Conservation (phyloP, 371 early-diverging fungal species). For the Sporodiniella umbellata region DNA sequence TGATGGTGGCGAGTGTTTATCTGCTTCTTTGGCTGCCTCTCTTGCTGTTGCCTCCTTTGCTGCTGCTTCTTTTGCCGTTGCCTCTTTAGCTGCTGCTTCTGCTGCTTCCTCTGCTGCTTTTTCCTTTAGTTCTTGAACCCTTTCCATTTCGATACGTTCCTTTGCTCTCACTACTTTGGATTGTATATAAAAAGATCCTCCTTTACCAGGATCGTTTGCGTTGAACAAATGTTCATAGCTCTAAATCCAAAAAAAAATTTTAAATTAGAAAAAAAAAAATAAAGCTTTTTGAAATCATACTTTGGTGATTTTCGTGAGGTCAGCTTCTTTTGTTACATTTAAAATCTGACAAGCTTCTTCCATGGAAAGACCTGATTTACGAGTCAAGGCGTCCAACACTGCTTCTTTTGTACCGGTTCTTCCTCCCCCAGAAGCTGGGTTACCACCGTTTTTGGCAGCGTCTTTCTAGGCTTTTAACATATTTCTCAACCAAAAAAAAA, state of each 20-base stretch:
- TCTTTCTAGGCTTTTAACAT: no score
- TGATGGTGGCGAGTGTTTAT: not conserved
- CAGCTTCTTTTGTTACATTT: slow-evolving; percentile 74
- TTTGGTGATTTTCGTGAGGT: slow-evolving; percentile 71
- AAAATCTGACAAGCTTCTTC: slow-evolving; percentile 94
- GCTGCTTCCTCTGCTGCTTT: slow-evolving; percentile 27
- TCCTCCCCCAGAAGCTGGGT: slow-evolving; percentile 36
- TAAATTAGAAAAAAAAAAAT: not conserved
- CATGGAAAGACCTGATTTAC: slow-evolving; percentile 81
- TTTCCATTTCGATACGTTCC: slow-evolving; percentile 88
- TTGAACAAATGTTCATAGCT: slow-evolving; percentile 89
- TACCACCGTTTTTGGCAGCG: slow-evolving; percentile 64
- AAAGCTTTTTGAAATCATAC: slow-evolving; percentile 43
- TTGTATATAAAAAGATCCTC: slow-evolving; percentile 93
- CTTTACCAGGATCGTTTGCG: slow-evolving; percentile 81
- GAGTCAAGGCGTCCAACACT: slow-evolving; percentile 76
- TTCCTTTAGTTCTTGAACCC: slow-evolving; percentile 55
- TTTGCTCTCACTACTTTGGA: slow-evolving; percentile 92
- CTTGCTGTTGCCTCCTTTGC: slow-evolving; percentile 14
- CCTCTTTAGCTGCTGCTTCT: slow-evolving; percentile 22
- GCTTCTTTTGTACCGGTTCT: slow-evolving; percentile 44
- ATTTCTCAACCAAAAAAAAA: no score
- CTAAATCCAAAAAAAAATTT: slow-evolving; percentile 27
- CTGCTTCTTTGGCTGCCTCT: not conserved
- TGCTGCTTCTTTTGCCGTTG: slow-evolving; percentile 21